These are phyloP conservation scores for Ambrosiella cleistominuta DNA, from an alignment of 2,329 filamentous ascomycete genomes.

Conservation along the genomic window DNA sequence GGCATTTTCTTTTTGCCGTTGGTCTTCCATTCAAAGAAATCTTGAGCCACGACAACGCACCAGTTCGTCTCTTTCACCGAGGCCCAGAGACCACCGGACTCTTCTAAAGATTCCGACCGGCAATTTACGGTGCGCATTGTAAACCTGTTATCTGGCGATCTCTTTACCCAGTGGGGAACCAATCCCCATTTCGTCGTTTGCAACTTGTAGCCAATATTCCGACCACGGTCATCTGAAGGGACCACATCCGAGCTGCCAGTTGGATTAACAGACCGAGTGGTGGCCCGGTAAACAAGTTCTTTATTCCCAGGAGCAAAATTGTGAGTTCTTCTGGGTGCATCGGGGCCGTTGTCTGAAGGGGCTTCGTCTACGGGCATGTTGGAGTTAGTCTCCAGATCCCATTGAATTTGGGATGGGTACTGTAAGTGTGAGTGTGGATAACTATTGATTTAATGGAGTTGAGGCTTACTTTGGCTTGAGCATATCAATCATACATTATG, in stretches of 20 bases:
- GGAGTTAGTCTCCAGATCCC: constrained; percentile 48
- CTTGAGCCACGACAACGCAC: constrained; percentile 74
- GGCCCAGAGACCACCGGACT: constrained; percentile 72
- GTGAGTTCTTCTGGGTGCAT: constrained; percentile 53
- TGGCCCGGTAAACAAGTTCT: constrained; percentile 69
- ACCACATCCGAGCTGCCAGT: constrained; percentile 26
- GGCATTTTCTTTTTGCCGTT: constrained; percentile 68
- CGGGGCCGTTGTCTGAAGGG: constrained; percentile 49
- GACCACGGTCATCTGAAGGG: background rate
- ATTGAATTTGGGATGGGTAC: constrained; percentile 61
- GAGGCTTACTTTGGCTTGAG: constrained; percentile 20
- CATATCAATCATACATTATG: constrained; percentile 24
- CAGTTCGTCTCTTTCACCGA: constrained; percentile 79
- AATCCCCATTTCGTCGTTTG: constrained; percentile 95
- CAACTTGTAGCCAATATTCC: constrained; percentile 44
- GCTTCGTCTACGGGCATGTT: constrained; percentile 56
- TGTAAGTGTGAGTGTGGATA: constrained; percentile 24
- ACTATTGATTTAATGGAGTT: background rate
- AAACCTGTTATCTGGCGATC: constrained; percentile 57
- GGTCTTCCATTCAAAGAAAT: constrained; percentile 94
- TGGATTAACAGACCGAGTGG: background rate
- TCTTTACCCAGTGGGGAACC: constrained; percentile 83
- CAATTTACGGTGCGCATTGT: constrained; percentile 90
- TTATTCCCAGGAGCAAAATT: constrained; percentile 84
- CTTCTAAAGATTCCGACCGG: constrained; percentile 66